These are phyloP conservation scores for Trypanosomatidae sp. DNA, from an alignment of 208 protist species.

Conservation along the genomic window DNA sequence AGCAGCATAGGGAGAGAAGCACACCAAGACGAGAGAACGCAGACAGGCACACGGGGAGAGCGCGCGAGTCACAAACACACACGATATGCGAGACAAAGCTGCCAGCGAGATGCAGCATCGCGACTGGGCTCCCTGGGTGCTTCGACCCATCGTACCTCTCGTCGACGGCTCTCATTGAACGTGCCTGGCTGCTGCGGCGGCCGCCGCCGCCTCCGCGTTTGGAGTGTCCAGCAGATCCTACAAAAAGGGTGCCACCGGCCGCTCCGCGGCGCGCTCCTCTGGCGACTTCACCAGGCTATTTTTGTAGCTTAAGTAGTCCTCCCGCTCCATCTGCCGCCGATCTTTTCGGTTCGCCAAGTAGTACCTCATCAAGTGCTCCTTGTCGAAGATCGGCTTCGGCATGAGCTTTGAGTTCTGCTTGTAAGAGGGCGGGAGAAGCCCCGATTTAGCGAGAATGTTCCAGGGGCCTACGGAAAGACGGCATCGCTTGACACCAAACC, in stretches of 20 bases:
- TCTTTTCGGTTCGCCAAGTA: slow-evolving; percentile 90
- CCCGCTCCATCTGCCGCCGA: slow-evolving; percentile 44
- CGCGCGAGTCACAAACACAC: neutral
- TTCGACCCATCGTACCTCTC: neutral
- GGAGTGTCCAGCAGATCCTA: slow-evolving; percentile 13
- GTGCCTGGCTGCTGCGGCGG: neutral
- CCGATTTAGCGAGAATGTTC: slow-evolving; percentile 86
- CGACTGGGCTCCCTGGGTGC: neutral
- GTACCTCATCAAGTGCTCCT: slow-evolving; percentile 88
- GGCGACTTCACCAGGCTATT: slow-evolving; percentile 84
- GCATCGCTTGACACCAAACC: slow-evolving; percentile 91
- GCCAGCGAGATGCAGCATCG: neutral
- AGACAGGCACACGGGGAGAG: neutral
- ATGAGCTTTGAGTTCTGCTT: slow-evolving; percentile 89
- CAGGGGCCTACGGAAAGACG: slow-evolving; percentile 77
- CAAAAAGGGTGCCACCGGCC: slow-evolving; percentile 78
- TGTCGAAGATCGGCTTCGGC: slow-evolving; percentile 91
- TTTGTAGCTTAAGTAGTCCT: slow-evolving; percentile 86
- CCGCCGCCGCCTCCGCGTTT: neutral
- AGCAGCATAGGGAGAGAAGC: neutral
- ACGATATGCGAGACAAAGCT: neutral
- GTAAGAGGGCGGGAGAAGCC: slow-evolving; percentile 81
- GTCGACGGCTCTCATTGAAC: neutral
- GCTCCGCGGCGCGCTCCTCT: slow-evolving; percentile 76
- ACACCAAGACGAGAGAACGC: neutral